Percentiles rank a stretch among this genome's conserved stretches.
phyloP scores from a whole-genome alignment of 352 stramenopile species.

The Globisporangium sylvaticum region DNA sequence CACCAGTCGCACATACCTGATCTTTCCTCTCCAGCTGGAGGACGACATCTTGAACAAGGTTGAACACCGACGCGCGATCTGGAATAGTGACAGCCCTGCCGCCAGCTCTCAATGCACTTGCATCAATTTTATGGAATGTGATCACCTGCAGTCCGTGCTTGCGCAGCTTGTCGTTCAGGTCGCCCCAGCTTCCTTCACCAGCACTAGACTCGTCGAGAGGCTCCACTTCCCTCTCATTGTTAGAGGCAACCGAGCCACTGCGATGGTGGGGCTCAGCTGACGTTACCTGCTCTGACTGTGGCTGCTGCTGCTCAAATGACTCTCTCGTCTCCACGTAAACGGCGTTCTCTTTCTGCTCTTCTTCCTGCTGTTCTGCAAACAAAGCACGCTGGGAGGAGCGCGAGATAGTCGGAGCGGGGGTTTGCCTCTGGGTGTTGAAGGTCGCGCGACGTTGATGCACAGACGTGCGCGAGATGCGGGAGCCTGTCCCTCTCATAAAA shows the following conservation, averaged over 20 bases:
- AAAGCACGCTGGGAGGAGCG: slow-evolving; percentile 10
- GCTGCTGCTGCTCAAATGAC: background rate
- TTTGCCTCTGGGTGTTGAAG: background rate
- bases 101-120: background rate
- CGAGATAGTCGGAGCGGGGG: background rate
- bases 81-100: slow-evolving; percentile 24
- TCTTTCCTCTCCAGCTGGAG: slow-evolving; percentile 65
- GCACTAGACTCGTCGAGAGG: background rate
- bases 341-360: slow-evolving; percentile 11
- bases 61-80: slow-evolving; percentile 46
- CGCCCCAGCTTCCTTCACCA: slow-evolving; percentile 8
- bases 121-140: slow-evolving; percentile 26
- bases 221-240: background rate
- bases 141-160: slow-evolving; percentile 54
- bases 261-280: background rate
- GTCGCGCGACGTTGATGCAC: background rate
- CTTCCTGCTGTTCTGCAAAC: slow-evolving; percentile 2
- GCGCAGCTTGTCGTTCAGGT: slow-evolving; percentile 51
- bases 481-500: background rate
- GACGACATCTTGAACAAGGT: slow-evolving; percentile 57
- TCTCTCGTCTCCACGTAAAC: background rate
- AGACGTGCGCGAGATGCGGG: background rate
- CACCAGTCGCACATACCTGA: slow-evolving; percentile 30
- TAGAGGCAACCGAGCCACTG: background rate
- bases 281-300: background rate